Evolutionary conservation across 176 grass and related monocot species (phyloP), one percentile per base, ranked within the genome.

Genomic region (Aegilops sharonensis): DNA sequence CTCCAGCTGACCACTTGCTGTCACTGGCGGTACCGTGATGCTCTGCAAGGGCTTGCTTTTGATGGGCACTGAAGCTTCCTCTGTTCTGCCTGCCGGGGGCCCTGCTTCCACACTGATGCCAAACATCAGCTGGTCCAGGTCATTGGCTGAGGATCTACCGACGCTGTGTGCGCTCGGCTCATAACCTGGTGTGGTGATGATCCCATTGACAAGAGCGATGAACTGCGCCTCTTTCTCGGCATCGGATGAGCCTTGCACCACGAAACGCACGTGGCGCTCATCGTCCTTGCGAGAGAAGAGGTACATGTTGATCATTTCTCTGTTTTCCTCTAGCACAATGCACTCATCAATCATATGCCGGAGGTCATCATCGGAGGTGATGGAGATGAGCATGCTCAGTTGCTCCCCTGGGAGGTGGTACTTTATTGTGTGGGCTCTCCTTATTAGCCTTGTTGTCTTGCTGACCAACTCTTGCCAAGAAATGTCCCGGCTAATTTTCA

Each of bases 321-420:
- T 73, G 75, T 54, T 78, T 42, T 21, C 43, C 77, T 89, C 64
- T 20, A 94, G 71, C 21, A 89, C 35, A 50, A 80, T 84, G 72
- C 93, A 98, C 75, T 95, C 96, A 37, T 98, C 93, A 50, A 98
- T 87, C 93, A 98, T 98, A 69, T 91, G 81, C 6, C 88, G 78
- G 39, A 98, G 87, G 45, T 98, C 96, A 4, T 95, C 93, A 18
- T 98, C 92, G 7, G 86, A 91, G 29, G 88, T 84, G 67, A 98
- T 92, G 72, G 94, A 92, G 18, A 95, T 92, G 56, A 98, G 88
- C 75, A 95, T 91, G 90, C 94, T 91, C 73, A 88, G 29, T 77
- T 88, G 86, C 59, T 95, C 93, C 57, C 93, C 90, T 0, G 96
- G 96, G 34, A 98, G 81, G 82, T 95, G 93, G 90, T 95, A 98